phyloP scores from a whole-genome alignment of 1,284 basidiomycete genomes.

The Puccinia hordei region DNA sequence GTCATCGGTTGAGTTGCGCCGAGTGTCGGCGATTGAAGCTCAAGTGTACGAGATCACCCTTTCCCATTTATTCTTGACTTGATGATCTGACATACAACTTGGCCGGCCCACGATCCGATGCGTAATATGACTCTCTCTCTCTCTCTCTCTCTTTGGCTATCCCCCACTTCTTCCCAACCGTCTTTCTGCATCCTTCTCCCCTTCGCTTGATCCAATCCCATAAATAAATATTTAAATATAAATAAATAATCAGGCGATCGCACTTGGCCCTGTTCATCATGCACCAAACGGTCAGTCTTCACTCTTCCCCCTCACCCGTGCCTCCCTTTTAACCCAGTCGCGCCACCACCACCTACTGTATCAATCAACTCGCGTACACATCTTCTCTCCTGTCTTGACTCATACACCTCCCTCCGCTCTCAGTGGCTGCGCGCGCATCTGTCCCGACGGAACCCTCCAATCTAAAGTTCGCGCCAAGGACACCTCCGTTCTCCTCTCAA shows the following conservation, averaged over 20 bases:
- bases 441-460: slow-evolving; percentile 48
- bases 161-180: neutral
- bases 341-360: neutral
- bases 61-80: neutral
- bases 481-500: slow-evolving; percentile 42
- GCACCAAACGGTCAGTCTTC: slow-evolving; percentile 47
- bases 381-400: too few relatives aligned
- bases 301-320: neutral
- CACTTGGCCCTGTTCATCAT: slow-evolving; percentile 46
- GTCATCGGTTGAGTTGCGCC: slow-evolving; percentile 49
- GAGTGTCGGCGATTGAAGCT: slow-evolving; percentile 50
- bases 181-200: slow-evolving; percentile 20
- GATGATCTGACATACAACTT: neutral
- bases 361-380: neutral
- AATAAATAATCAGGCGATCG: slow-evolving; percentile 48
- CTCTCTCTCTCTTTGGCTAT: slow-evolving; percentile 14
- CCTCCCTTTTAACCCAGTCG: neutral
- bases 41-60: slow-evolving; percentile 29
- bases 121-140: neutral
- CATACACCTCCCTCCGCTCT: neutral
- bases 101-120: neutral
- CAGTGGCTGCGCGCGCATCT: slow-evolving; percentile 49
- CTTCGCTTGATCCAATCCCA: neutral
- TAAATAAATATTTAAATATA: too few relatives aligned
- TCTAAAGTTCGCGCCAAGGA: slow-evolving; percentile 48